phyloP scores from a whole-genome alignment of 1,284 basidiomycete species.

The Paramarasmius palmivorus region DNA sequence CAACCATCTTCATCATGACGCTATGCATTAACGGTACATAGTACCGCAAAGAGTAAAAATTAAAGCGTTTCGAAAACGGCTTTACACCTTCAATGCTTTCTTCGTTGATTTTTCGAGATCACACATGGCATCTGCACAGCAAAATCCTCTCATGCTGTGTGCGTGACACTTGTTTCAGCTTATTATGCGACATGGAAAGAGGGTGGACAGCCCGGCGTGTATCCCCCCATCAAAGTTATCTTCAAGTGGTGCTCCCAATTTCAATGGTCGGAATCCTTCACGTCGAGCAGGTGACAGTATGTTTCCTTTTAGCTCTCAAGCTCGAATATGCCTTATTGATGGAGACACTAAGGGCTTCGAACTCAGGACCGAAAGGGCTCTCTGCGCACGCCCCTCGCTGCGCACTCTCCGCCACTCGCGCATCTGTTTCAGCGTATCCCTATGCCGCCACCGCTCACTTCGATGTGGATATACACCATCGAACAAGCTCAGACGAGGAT shows the following conservation, averaged over 20 bases:
- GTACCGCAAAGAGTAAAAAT: too few species aligned
- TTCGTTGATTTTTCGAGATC: background rate
- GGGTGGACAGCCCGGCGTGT: background rate
- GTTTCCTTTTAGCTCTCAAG: constrained; percentile 14
- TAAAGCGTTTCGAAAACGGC: too few species aligned
- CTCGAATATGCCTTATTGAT: background rate
- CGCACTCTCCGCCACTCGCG: constrained; percentile 51
- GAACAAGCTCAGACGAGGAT: background rate
- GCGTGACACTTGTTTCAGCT: background rate
- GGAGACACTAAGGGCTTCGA: constrained; percentile 27
- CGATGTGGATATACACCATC: constrained; percentile 40
- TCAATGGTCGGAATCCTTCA: background rate
- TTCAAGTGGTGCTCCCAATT: background rate
- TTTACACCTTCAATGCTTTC: background rate
- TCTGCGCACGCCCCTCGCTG: too few species aligned
- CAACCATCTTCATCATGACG: too few species aligned
- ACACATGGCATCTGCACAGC: background rate
- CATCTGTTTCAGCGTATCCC: constrained; percentile 35
- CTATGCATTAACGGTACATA: too few species aligned
- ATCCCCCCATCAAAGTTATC: background rate
- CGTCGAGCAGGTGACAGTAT: constrained; percentile 12
- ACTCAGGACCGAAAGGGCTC: constrained; percentile 44
- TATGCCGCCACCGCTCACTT: constrained; percentile 39
- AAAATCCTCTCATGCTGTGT: background rate
- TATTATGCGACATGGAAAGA: background rate